Base-by-base conservation (phyloP, 306 rosid genomes). In the Pachyrhizus erosus region DNA sequence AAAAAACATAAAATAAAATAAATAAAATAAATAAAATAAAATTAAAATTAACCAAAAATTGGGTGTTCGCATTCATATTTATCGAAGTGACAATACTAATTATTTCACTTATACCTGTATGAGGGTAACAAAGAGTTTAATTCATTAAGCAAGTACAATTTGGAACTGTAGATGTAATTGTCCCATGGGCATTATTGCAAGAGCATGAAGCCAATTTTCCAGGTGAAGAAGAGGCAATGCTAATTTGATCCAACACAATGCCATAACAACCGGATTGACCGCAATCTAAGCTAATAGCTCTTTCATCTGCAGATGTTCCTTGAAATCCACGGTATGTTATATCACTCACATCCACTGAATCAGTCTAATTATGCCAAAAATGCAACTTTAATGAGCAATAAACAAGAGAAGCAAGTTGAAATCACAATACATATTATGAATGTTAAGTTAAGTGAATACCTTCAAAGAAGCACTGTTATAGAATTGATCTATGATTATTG, bases 401-500 rank as follows among this genome's bases (percentile, higher is more conserved):
- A 40, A 15, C 1, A 8, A 1, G 6, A 0, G 0, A n/a, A 33
- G 21, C 0, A 18, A 18, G 27, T 17, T 73, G n/a, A 33, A n/a
- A 46, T 8, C 15, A 18, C 11, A 13, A 61, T 3, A 61, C n/a
- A n/a, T 18, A 54, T 27, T 61, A 61, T 14, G 7, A 68, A 68
- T 68, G 4, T 40, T 24, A 1, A 60, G 40, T 61, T 27, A 27
- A 61, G 68, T 26, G 68, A 21, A 3, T 61, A 64, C 43, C 42
- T 0, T 66, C 9, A 1, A 2, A 2, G 0, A 0, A 17, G n/a
- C n/a, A n/a, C n/a, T n/a, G n/a, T n/a, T 0, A 4, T 54, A 87
- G 27, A 74, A 7, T 9, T 87, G 86, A 31, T 87, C 74, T 0
- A 87, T 87, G 5, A 84, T 21, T 7, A 87, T 75, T 1, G 90